Evolutionary conservation across 139 green algal genomes (phyloP).

Genomic region (Desmodesmus armatus): DNA sequence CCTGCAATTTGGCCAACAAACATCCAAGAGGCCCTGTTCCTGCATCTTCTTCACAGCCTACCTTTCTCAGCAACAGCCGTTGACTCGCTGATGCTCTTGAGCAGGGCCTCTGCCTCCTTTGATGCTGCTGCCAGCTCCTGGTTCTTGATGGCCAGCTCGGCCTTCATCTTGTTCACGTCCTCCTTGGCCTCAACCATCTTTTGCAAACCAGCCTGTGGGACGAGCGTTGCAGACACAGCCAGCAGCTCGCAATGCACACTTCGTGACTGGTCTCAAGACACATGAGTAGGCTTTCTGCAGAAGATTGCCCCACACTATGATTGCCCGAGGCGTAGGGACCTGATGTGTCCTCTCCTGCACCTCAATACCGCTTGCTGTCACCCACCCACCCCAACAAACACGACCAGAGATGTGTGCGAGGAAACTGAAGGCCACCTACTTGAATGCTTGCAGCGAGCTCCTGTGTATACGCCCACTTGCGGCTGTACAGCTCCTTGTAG

Average conservation of each 20-base stretch:
- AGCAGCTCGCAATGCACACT: not conserved
- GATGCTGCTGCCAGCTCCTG: constrained; percentile 85
- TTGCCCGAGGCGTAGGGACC: not conserved
- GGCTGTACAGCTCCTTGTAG: constrained; percentile 91
- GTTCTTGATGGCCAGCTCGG: constrained; percentile 93
- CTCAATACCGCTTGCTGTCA: not conserved
- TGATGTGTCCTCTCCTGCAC: not conserved
- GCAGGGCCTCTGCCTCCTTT: constrained; percentile 87
- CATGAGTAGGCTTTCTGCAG: not conserved
- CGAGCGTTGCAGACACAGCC: not conserved
- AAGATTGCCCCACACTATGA: not conserved
- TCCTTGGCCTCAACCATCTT: constrained; percentile 96
- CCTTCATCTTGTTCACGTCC: constrained; percentile 93
- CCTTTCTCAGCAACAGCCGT: constrained; percentile 92
- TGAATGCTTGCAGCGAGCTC: constrained; percentile 57
- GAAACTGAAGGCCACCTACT: no score
- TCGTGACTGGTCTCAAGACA: not conserved
- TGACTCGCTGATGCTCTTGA: constrained; percentile 90
- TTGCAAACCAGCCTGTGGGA: constrained; percentile 74
- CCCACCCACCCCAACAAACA: no score
- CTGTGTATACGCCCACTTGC: constrained; percentile 80
- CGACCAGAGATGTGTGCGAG: no score
- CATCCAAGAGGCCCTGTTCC: not conserved
- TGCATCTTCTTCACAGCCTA: no score
- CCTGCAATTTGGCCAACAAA: no score